Base-by-base conservation (phyloP, 331 rosid genomes). In the Arachis monticola region DNA sequence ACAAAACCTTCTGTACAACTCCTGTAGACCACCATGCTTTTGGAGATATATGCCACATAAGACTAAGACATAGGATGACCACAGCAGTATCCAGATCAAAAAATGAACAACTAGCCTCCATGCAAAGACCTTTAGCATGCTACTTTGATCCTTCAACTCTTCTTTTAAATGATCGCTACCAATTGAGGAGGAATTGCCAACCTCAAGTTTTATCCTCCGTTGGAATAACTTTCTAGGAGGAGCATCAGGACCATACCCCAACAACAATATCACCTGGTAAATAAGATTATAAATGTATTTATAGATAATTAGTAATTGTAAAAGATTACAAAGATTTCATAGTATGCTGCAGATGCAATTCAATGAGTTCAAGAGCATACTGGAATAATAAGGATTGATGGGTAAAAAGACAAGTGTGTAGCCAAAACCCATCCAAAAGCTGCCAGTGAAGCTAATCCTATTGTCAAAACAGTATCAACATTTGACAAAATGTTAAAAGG, bases 401-500 rank as follows among this genome's bases (percentile, higher is more conserved):
- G 97, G 87, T 92, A 94, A 67, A 94, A 88, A 74, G 99, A 94
- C 67, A 92, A 76, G 82, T 94, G 97, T 41, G 97, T 84, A 46
- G 99, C 97, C 91, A 88, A 74, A 84, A 95, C 96, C 97, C 91
- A 95, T 60, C 99, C 97, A 84, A 92, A 92, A 76, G 99, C 99
- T 10, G 97, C 97, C 83, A 92, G 66, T 1, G 91, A 86, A 76
- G 87, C 89, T 68, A 79, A 64, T 77, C 97, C 99, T 92, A 83
- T 77, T 76, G 63, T 74, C 80, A 79, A 61, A 75, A 72, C 77
- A 85, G 45, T 60, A 72, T 50, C 69, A 72, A 72, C 61, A 69
- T 76, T 41, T 79, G 73, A 68, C 41, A 41, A 42, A 48, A 40
- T 60, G 41, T 47, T 57, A 61, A 53, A 38, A 48, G 71, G 68